A percentile compares a stretch with the other conserved stretches of the same genome.
Evolutionary conservation across 305 asterid species (phyloP).

Genomic region (Fraxinus angustifolia): DNA sequence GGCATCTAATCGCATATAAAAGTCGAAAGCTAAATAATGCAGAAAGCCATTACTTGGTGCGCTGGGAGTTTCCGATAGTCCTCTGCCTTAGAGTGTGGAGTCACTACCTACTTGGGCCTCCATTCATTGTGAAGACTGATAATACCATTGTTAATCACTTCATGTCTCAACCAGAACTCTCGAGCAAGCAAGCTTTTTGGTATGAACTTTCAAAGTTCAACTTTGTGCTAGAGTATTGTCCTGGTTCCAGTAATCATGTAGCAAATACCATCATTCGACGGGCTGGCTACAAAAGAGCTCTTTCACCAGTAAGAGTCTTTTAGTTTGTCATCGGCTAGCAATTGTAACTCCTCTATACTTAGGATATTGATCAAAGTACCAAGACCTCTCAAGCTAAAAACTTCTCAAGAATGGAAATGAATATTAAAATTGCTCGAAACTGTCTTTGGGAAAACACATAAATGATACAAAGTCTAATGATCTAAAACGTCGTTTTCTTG

Average conservation of each 20-base stretch:
- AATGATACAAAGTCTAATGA: not conserved
- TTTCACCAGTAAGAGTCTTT: not conserved
- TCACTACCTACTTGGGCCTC: not conserved
- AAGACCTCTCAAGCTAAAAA: not conserved
- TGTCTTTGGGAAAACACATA: not conserved
- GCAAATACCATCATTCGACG: not conserved
- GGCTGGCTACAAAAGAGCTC: not conserved
- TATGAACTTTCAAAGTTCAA: not conserved
- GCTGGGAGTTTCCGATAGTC: not conserved
- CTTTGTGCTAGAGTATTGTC: not conserved
- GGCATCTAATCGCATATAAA: not conserved
- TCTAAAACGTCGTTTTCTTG: not conserved
- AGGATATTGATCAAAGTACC: not conserved
- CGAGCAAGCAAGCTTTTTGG: not conserved
- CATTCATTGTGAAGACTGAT: not conserved
- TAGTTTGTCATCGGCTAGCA: not conserved
- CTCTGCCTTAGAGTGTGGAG: not conserved
- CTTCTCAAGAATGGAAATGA: not conserved
- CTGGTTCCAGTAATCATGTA: not conserved
- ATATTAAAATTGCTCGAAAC: not conserved
- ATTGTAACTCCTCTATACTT: not conserved
- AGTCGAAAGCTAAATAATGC: not conserved
- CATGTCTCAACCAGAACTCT: not conserved
- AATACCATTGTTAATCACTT: not conserved
- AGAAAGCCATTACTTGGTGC: not conserved